Evolutionary conservation across 2,329 filamentous ascomycete genomes (phyloP), one percentile per base, ranked within the genome.

Genomic region (Fusarium tjaetaba): DNA sequence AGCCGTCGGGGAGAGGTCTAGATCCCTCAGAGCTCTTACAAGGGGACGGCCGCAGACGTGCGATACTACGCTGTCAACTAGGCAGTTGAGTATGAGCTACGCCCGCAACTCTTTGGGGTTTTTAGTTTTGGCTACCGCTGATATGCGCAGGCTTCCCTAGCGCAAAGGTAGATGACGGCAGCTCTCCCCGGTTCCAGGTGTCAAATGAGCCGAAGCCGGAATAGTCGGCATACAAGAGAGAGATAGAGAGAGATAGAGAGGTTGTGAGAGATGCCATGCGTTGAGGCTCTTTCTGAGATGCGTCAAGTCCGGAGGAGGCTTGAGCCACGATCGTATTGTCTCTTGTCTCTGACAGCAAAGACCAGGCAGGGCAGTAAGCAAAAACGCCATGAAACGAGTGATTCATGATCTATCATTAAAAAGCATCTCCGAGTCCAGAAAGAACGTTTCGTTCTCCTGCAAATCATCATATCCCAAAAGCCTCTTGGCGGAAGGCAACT

Each of bases 61-160:
- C 51, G 70, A 52, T 58, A 36, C 51, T 46, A 71, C 36, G 32
- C 42, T 61, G 42, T 41, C 34, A 46, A 73, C 58, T 73, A n/a
- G 66, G 51, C 36, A 42, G 34, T 28, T 24, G 51, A 43, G 18
- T 28, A 58, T 60, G 49, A 39, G 34, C 51, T 66, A 73, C 71
- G 71, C 72, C 72, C 72, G 72, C 71, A 74, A 26, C 51, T 49
- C 55, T 49, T 42, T 39, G 56, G 46, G 49, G 34, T 60, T 61
- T 48, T 48, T 43, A 53, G 26, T 60, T 59, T 43, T 43, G 52
- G 58, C 53, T 62, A 53, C 55, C 56, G 41, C 62, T 72, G 55
- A 68, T 72, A 53, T 65, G 56, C n/a, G 43, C 51, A 61, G 64
- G 68, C 55, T 36, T 68, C 28, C 63, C 39, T 75, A 67, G 70